Conservation (phyloP, 1,284 basidiomycete genomes). For the Pisolithus thermaeus region DNA sequence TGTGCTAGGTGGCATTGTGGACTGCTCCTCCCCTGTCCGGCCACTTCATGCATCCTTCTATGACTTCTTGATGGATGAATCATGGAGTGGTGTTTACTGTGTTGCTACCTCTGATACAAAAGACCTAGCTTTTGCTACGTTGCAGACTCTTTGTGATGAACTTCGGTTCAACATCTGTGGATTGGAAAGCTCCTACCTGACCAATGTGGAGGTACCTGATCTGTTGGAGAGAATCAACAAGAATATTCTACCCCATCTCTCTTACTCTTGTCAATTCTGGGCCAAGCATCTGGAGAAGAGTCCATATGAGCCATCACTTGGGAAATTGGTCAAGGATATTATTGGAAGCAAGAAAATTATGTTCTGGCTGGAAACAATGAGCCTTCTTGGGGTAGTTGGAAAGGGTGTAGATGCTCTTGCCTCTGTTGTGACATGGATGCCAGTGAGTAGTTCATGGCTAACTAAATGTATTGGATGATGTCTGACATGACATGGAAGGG, state of each 20-base stretch:
- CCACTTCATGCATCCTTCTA: too few relatives aligned
- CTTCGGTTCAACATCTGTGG: too few relatives aligned
- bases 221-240: neutral
- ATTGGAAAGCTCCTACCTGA: neutral
- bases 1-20: too few relatives aligned
- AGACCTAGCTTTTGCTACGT: too few relatives aligned
- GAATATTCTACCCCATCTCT: neutral
- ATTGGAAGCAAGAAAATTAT: neutral
- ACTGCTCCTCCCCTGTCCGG: too few relatives aligned
- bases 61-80: too few relatives aligned
- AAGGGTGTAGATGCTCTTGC: too few relatives aligned
- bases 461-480: neutral
- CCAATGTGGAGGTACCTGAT: neutral
- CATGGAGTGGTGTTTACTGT: too few relatives aligned
- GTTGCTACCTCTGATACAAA: too few relatives aligned
- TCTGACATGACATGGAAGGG: neutral
- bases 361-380: neutral
- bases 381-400: neutral
- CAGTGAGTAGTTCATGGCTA: neutral
- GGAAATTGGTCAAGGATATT: neutral
- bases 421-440: neutral
- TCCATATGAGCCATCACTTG: neutral
- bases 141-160: too few relatives aligned
- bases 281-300: neutral
- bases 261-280: too few relatives aligned